Conservation (phyloP, 305 asterid genomes). For the Solanum chacoense region DNA sequence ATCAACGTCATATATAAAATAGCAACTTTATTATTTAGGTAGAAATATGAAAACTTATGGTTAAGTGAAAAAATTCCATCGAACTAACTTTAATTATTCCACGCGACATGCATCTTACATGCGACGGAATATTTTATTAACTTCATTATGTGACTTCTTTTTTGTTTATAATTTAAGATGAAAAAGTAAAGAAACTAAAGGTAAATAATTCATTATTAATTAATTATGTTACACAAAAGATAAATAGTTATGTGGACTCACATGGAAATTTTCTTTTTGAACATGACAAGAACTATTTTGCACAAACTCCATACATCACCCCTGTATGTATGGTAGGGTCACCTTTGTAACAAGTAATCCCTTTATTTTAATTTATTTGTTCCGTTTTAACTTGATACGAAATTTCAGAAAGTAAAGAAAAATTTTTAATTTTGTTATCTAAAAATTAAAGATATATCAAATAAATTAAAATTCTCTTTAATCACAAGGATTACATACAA, state of each 20-base stretch:
- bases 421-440: not conserved
- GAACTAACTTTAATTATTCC: not conserved
- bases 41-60: not conserved
- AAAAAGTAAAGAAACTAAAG: not conserved
- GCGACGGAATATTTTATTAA: not conserved
- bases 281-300: not conserved
- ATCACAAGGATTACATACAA: not conserved
- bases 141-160: not conserved
- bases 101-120: not conserved
- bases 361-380: not conserved
- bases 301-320: constrained; percentile 1
- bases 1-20: no score
- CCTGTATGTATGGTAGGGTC: constrained; percentile 1
- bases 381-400: not conserved
- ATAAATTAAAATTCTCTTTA: not conserved
- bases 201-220: not conserved
- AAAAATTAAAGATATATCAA: not conserved
- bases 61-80: not conserved
- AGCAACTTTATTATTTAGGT: not conserved
- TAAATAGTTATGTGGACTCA: not conserved
- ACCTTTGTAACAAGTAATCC: not conserved
- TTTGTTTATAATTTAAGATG: not conserved
- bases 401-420: not conserved
- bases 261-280: constrained; percentile 4
- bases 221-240: not conserved